A percentile compares a stretch with the other conserved stretches of the same genome.
These are phyloP conservation scores for Ampelomyces quisqualis DNA, from an alignment of 2,329 filamentous ascomycete genomes.

Conservation along the genomic window DNA sequence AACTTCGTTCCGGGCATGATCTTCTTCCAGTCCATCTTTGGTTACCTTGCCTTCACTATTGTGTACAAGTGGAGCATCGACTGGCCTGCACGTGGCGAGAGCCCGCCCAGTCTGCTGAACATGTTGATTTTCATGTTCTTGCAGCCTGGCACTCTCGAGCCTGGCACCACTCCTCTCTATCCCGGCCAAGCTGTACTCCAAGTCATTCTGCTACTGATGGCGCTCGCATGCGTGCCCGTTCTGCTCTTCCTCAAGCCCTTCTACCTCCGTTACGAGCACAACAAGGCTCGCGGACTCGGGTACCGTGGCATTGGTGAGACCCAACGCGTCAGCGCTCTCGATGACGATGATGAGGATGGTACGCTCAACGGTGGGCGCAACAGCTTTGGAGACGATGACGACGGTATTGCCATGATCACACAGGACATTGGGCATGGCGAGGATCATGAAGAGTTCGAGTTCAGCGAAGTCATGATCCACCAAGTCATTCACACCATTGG, in stretches of 20 bases:
- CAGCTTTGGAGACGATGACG: slow-evolving; percentile 72
- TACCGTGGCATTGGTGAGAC: slow-evolving; percentile 93
- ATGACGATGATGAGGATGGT: slow-evolving; percentile 73
- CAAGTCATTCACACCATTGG: slow-evolving; percentile 98
- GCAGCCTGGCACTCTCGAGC: slow-evolving; percentile 72
- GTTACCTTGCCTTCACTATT: slow-evolving; percentile 90
- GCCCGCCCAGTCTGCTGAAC: slow-evolving; percentile 87
- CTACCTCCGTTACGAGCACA: slow-evolving; percentile 92
- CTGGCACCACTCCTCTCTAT: slow-evolving; percentile 66
- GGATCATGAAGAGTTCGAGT: slow-evolving; percentile 96
- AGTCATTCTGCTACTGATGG: slow-evolving; percentile 74
- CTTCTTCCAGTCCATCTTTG: slow-evolving; percentile 99
- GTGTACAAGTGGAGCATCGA: slow-evolving; percentile 96
- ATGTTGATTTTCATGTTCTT: slow-evolving; percentile 99
- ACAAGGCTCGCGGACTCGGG: slow-evolving; percentile 79
- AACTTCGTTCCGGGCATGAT: slow-evolving; percentile 99
- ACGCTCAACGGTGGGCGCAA: slow-evolving; percentile 61
- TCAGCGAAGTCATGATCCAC: slow-evolving; percentile 96
- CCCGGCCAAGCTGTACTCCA: slow-evolving; percentile 75
- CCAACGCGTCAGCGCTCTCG: slow-evolving; percentile 82
- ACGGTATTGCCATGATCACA: slow-evolving; percentile 84
- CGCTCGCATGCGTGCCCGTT: slow-evolving; percentile 82
- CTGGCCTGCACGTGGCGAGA: slow-evolving; percentile 67
- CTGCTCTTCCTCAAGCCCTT: slow-evolving; percentile 94
- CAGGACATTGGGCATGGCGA: slow-evolving; percentile 72